Conservation (phyloP, 176 grass and related monocot genomes). For the Zea luxurians region DNA sequence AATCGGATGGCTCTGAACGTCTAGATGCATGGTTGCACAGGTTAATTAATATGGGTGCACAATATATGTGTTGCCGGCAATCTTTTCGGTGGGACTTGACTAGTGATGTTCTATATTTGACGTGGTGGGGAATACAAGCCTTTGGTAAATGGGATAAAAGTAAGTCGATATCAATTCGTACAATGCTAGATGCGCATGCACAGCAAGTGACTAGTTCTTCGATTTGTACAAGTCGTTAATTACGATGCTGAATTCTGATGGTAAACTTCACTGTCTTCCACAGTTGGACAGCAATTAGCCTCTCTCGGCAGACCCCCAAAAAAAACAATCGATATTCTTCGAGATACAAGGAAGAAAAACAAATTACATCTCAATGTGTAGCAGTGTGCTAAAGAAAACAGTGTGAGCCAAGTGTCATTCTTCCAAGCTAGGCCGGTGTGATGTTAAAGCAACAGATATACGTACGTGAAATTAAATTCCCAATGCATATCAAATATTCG, state of each 20-base stretch:
- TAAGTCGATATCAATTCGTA: neutral
- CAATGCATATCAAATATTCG: neutral
- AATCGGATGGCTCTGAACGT: too few relatives aligned
- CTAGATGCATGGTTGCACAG: too few relatives aligned
- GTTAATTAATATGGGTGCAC: too few relatives aligned
- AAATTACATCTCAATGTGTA: neutral
- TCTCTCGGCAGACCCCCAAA: neutral
- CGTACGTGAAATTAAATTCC: neutral
- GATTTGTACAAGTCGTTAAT: slow-evolving; percentile 33
- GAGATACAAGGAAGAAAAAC: neutral
- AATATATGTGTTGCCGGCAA: too few relatives aligned
- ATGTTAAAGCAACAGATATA: neutral
- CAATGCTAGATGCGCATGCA: slow-evolving; percentile 11
- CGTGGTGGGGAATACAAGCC: slow-evolving; percentile 10
- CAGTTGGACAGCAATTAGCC: neutral
- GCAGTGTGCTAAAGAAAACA: neutral
- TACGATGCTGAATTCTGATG: neutral
- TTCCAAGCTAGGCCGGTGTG: neutral
- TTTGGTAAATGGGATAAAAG: neutral
- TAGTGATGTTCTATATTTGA: neutral
- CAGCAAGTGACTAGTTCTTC: slow-evolving; percentile 44
- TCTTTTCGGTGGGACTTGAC: neutral
- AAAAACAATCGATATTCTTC: slow-evolving; percentile 1
- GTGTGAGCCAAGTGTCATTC: neutral
- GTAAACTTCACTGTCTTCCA: too few relatives aligned